Percentiles rank a stretch among this genome's conserved stretches.
Evolutionary conservation across 2,329 filamentous ascomycete genomes (phyloP).

Genomic region (Thermomyces lanuginosus): DNA sequence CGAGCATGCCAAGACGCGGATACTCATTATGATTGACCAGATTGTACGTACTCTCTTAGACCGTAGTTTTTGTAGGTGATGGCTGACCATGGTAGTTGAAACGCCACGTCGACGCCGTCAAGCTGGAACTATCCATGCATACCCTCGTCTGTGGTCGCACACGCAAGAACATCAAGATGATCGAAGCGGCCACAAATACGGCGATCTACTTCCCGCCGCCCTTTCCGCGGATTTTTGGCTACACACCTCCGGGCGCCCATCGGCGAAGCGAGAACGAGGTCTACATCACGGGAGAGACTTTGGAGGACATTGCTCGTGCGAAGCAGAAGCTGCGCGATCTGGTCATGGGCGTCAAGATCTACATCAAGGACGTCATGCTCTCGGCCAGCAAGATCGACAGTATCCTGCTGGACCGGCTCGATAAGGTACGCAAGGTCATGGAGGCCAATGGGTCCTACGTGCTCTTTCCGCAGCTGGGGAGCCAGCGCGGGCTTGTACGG

Average conservation of each 20-base stretch:
- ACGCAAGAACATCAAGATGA: slow-evolving; percentile 92
- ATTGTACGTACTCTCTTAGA: slow-evolving; percentile 40
- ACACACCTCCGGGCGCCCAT: slow-evolving; percentile 65
- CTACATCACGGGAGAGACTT: slow-evolving; percentile 81
- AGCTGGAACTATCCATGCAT: slow-evolving; percentile 74
- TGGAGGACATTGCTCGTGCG: slow-evolving; percentile 68
- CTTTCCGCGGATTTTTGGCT: slow-evolving; percentile 82
- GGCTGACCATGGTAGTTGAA: slow-evolving; percentile 27
- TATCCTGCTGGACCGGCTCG: slow-evolving; percentile 74
- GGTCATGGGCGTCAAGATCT: slow-evolving; percentile 62
- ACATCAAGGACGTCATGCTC: slow-evolving; percentile 82
- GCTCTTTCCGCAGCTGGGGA: slow-evolving; percentile 74
- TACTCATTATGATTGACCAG: slow-evolving; percentile 94
- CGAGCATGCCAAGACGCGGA: slow-evolving; percentile 90
- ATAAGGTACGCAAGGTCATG: slow-evolving; percentile 96
- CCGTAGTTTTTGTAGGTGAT: not conserved
- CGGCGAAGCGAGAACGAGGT: slow-evolving; percentile 77
- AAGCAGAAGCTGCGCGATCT: slow-evolving; percentile 85
- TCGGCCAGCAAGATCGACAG: slow-evolving; percentile 87
- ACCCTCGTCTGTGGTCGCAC: slow-evolving; percentile 85
- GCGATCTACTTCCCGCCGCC: slow-evolving; percentile 96
- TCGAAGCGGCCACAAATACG: slow-evolving; percentile 87
- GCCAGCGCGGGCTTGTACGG: slow-evolving; percentile 66
- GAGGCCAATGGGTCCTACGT: slow-evolving; percentile 93
- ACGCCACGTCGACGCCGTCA: slow-evolving; percentile 55